Evolutionary conservation across 148 eudicot genomes (phyloP), one percentile per base, ranked within the genome.

Genomic region (Vaccinium corymbosum): DNA sequence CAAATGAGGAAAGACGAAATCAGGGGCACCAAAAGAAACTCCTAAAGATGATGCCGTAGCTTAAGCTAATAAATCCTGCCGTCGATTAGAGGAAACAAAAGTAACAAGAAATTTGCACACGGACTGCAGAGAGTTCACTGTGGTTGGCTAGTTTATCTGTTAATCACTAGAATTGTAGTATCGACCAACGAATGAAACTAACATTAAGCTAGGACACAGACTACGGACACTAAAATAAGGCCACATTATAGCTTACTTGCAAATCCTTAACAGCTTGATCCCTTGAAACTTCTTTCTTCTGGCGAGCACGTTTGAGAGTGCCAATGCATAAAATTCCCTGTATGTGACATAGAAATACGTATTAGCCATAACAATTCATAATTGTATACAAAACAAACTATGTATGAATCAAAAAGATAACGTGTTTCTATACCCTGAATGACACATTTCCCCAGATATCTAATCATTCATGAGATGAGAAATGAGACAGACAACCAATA

Each of bases 271-370:
- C 86, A 59, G 98, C 94, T 87, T 94, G 95, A 52, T 86, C 93
- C 86, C 92, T 88, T 55, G 98, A 85, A 70, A 82, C 83, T 91
- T 92, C 92, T 88, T 92, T 88, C 83, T 89, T 86, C 88, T 90
- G 93, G 76, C 94, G 97, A 87, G 93, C 90, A 85, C 99, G 98
- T 86, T 94, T 97, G 85, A 94, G 82, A 83, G 59, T 70, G 25
- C 99, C 99, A 86, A 97, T 91, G 89, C 99, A 97, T 16, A 95
- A 78, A 66, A 95, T 27, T 87, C 98, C 98, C 98, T 95, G 91
- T 70, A 83, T 57, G 51, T 71, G 73, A 71, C 1, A 17, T 61
- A 32, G 14, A 80, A 79, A 84, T 57, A 62, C 35, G 7, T 3
- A 81, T 17, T 32, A 61, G 46, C 70, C 50, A 81, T 27, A 76